phyloP scores from a whole-genome alignment of 208 protist species.

The Trypanosoma platydactyli region DNA sequence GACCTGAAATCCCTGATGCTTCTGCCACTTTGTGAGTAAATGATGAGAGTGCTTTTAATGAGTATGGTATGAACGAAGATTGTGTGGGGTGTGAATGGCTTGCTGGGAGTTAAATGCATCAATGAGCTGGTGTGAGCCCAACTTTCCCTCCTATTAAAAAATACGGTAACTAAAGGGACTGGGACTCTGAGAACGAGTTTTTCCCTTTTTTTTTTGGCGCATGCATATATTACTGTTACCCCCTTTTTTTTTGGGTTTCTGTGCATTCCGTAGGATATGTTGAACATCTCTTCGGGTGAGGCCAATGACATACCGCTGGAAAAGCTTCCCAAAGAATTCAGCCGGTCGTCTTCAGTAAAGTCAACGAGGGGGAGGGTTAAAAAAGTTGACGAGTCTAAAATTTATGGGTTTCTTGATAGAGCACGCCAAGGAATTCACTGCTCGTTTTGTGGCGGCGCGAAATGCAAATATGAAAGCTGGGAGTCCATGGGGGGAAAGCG shows the following conservation, averaged over 20 bases:
- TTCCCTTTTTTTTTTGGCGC: slow-evolving; percentile 11
- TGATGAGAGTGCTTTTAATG: no score
- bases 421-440: slow-evolving; percentile 76
- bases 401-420: slow-evolving; percentile 72
- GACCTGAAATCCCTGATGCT: no score
- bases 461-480: slow-evolving; percentile 86
- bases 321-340: slow-evolving; percentile 25
- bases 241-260: slow-evolving; percentile 10
- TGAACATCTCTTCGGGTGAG: slow-evolving; percentile 37
- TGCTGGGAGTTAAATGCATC: no score
- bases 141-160: no score
- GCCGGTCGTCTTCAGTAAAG: slow-evolving; percentile 33
- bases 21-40: no score
- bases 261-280: slow-evolving; percentile 19
- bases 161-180: no score
- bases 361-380: slow-evolving; percentile 36
- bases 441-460: slow-evolving; percentile 78
- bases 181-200: neutral
- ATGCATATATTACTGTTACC: slow-evolving; percentile 12
- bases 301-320: slow-evolving; percentile 42
- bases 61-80: no score
- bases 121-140: no score
- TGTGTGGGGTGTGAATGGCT: no score
- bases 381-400: slow-evolving; percentile 70
- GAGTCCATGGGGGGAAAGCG: slow-evolving; percentile 56